These are phyloP conservation scores for Vishniacozyma victoriae DNA, from an alignment of 768 basidiomycete genomes.

Conservation along the genomic window DNA sequence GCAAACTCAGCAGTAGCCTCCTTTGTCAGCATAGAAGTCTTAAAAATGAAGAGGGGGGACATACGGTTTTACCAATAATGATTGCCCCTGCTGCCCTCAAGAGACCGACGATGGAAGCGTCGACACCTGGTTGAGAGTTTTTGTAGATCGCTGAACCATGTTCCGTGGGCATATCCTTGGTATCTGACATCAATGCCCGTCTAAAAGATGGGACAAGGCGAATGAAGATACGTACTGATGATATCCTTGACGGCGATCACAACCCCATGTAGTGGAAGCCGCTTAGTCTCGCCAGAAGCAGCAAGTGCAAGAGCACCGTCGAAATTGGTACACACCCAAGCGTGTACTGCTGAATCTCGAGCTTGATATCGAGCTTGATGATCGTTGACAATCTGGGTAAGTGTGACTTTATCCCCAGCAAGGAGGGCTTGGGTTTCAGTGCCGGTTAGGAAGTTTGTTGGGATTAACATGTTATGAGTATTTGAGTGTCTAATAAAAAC, in stretches of 20 bases:
- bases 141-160: constrained; percentile 39
- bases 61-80: constrained; percentile 33
- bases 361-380: constrained; percentile 21
- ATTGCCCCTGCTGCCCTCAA: constrained; percentile 39
- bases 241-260: constrained; percentile 35
- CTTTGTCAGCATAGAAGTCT: too few relatives aligned
- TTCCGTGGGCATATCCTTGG: constrained; percentile 43
- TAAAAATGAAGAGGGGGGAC: too few relatives aligned
- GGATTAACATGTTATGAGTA: too few relatives aligned
- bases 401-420: too few relatives aligned
- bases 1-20: constrained; percentile 44
- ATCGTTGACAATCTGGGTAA: too few relatives aligned
- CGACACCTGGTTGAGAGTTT: constrained; percentile 21
- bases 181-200: constrained; percentile 18
- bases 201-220: not conserved
- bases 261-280: constrained; percentile 25
- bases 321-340: too few relatives aligned
- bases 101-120: constrained; percentile 29
- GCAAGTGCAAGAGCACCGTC: too few relatives aligned
- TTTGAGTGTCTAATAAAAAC: too few relatives aligned
- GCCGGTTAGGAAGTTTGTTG: too few relatives aligned
- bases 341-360: constrained; percentile 17
- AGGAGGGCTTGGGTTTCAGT: too few relatives aligned
- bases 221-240: constrained; percentile 21
- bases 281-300: too few relatives aligned